These are phyloP conservation scores for Tylopilus sp. DNA, from an alignment of 1,284 basidiomycete species.

Conservation along the genomic window DNA sequence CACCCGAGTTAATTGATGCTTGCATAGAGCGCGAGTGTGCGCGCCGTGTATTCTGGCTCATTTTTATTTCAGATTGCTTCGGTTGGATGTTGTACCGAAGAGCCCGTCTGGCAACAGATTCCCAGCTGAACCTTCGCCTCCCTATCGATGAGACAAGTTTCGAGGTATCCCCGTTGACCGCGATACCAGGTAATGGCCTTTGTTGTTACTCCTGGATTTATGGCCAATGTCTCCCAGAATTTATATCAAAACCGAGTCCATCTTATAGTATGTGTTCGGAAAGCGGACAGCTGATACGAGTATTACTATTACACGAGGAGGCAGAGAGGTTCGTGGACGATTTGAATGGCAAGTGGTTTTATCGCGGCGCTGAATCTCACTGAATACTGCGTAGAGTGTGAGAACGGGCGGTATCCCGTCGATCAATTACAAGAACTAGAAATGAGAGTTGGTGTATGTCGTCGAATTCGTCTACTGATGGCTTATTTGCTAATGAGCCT, in stretches of 20 bases:
- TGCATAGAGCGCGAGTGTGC: constrained; percentile 69
- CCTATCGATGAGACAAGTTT: constrained; percentile 77
- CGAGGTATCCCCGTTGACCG: constrained; percentile 61
- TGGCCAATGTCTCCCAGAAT: constrained; percentile 46
- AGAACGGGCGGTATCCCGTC: constrained; percentile 23
- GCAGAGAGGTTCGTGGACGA: constrained; percentile 51
- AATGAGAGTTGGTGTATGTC: constrained; percentile 26
- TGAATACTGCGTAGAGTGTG: constrained; percentile 22
- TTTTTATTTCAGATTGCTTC: constrained; percentile 57
- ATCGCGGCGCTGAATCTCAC: neutral
- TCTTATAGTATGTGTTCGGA: constrained; percentile 47
- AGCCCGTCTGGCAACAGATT: constrained; percentile 47
- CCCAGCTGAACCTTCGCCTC: constrained; percentile 61
- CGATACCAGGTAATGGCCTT: constrained; percentile 52
- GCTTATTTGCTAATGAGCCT: constrained; percentile 4
- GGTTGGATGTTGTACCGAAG: constrained; percentile 52
- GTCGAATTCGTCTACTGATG: neutral
- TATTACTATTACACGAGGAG: constrained; percentile 60
- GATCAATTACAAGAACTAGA: constrained; percentile 29
- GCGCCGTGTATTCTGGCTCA: constrained; percentile 75
- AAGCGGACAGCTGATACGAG: constrained; percentile 68
- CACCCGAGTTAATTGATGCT: constrained; percentile 55
- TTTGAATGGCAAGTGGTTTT: constrained; percentile 25
- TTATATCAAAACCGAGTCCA: constrained; percentile 59
- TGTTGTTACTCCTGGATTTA: constrained; percentile 1